These are phyloP conservation scores for Capsicum rhomboideum DNA, from an alignment of 257 asterid species.

Conservation along the genomic window DNA sequence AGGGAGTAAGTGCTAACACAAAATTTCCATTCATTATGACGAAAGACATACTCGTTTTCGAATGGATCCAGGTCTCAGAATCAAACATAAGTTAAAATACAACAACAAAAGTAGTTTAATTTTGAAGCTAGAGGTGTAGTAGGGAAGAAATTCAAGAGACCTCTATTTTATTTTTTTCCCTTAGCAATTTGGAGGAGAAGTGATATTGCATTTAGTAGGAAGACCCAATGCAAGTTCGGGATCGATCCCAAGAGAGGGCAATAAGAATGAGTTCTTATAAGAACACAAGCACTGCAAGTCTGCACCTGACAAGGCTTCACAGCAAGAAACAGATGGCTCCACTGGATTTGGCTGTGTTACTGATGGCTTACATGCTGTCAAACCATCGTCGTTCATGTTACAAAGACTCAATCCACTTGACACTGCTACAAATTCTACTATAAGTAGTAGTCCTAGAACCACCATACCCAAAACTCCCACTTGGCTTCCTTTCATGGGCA, in stretches of 20 bases:
- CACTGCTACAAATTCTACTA: neutral
- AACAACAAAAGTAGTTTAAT: neutral
- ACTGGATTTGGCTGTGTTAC: conserved; percentile 37
- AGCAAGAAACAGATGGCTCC: conserved; percentile 41
- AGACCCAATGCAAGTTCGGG: conserved; percentile 66
- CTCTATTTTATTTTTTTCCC: neutral
- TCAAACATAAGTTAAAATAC: neutral
- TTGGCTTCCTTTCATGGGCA: neutral
- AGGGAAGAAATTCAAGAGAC: neutral
- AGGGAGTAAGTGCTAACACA: too few species aligned
- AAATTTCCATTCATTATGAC: neutral
- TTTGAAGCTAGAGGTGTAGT: neutral
- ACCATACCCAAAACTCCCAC: neutral
- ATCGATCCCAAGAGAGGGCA: conserved; percentile 73
- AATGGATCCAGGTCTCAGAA: neutral
- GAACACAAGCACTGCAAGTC: conserved; percentile 60
- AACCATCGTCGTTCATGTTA: conserved; percentile 44
- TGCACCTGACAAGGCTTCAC: conserved; percentile 44
- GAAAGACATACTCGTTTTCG: neutral
- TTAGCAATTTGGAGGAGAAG: conserved; percentile 37
- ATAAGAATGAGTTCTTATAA: conserved; percentile 35
- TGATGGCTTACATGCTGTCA: conserved; percentile 37
- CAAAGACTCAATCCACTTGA: conserved; percentile 14
- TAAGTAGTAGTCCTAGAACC: neutral
- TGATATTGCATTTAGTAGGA: conserved; percentile 53